Conservation (phyloP, 1,139 yeast genomes). For the Kurtzmaniella natalensis region DNA sequence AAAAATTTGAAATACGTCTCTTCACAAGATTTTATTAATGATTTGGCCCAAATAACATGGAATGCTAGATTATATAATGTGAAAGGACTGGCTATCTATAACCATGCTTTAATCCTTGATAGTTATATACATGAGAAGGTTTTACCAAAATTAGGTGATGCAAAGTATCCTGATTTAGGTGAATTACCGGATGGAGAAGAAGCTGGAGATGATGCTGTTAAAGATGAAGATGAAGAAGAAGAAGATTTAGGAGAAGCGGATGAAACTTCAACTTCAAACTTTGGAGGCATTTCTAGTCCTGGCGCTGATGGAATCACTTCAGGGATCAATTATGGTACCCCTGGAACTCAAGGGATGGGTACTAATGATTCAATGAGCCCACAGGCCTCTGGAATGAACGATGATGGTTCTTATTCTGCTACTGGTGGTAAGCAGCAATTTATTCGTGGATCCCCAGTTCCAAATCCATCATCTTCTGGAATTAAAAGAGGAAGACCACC, state of each 20-base stretch:
- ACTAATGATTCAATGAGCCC: no score
- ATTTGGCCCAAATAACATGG: constrained; percentile 81
- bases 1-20: constrained; percentile 50
- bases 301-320: constrained; percentile 9
- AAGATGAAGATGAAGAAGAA: constrained; percentile 6
- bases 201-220: constrained; percentile 5
- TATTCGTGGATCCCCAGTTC: no score
- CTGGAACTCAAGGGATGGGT: no score
- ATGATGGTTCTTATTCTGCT: no score
- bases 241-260: no score
- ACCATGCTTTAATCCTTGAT: constrained; percentile 70
- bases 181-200: constrained; percentile 59
- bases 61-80: constrained; percentile 84
- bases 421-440: no score
- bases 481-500: constrained; percentile 93
- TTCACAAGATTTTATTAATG: constrained; percentile 68
- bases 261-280: no score
- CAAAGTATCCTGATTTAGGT: constrained; percentile 68
- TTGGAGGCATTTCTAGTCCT: no score
- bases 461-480: constrained; percentile 46
- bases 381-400: no score
- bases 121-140: constrained; percentile 49
- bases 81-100: constrained; percentile 61
- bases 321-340: no score
- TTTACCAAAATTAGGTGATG: constrained; percentile 50